Conservation (phyloP, 176 grass and related monocot species). For the Cenchrus fungigraminus region DNA sequence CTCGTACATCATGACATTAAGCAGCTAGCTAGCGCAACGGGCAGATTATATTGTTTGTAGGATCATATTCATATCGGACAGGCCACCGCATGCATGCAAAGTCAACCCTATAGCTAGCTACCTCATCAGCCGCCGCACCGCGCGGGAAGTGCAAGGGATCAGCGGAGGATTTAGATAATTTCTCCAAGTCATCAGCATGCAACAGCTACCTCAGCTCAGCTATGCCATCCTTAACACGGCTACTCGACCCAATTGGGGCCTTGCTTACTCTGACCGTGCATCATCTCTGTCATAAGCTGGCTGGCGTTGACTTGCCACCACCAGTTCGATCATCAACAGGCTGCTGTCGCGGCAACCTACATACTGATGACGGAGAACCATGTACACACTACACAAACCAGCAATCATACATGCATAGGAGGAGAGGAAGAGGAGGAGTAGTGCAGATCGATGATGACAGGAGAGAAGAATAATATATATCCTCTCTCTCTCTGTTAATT, state of each 20-base stretch:
- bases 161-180: constrained; percentile 14
- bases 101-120: constrained; percentile 24
- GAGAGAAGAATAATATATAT: not conserved
- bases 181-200: constrained; percentile 24
- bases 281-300: not conserved
- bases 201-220: not conserved
- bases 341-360: not conserved
- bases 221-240: not conserved
- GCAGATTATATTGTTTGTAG: not conserved
- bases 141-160: not conserved
- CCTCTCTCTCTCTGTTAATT: not conserved
- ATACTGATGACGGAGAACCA: not conserved
- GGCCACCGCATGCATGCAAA: not conserved
- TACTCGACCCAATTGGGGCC: constrained; percentile 4
- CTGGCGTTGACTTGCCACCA: constrained; percentile 9
- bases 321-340: not conserved
- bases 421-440: not conserved
- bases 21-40: not conserved
- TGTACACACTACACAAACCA: not conserved
- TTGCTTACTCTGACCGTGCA: not conserved
- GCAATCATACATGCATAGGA: not conserved
- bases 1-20: no score
- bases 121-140: not conserved
- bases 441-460: not conserved
- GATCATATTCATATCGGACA: not conserved